These are phyloP conservation scores for Clonostachys chloroleuca DNA, from an alignment of 2,329 filamentous ascomycete species.

Conservation along the genomic window DNA sequence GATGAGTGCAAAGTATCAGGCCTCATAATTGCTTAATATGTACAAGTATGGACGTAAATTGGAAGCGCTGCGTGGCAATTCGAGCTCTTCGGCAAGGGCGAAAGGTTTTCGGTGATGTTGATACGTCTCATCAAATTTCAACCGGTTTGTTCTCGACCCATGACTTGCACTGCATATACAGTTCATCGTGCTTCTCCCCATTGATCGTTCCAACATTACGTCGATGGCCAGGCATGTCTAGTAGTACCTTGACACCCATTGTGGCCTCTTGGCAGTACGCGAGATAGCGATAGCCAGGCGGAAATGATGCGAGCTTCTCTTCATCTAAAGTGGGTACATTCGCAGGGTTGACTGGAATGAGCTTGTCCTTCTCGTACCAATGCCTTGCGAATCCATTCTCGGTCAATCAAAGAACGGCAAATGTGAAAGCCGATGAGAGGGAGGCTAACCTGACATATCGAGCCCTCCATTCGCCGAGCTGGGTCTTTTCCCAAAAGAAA, in stretches of 20 bases:
- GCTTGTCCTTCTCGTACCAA: slow-evolving; percentile 49
- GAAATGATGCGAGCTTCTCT: slow-evolving; percentile 29
- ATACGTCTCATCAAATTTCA: slow-evolving; percentile 8
- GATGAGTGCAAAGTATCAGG: too few species aligned
- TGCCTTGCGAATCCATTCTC: slow-evolving; percentile 28
- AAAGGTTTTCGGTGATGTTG: background rate
- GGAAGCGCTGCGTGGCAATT: too few species aligned
- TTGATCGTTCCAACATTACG: slow-evolving; percentile 13
- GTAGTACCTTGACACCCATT: slow-evolving; percentile 35
- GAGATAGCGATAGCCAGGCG: slow-evolving; percentile 36
- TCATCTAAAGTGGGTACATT: slow-evolving; percentile 33
- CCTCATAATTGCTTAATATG: too few species aligned
- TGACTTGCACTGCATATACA: slow-evolving; percentile 34
- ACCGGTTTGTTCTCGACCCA: slow-evolving; percentile 35
- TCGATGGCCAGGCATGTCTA: slow-evolving; percentile 38
- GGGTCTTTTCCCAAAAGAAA: slow-evolving; percentile 36
- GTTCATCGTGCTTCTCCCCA: slow-evolving; percentile 34
- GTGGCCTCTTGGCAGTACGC: slow-evolving; percentile 38
- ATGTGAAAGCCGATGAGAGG: too few species aligned
- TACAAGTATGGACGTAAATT: too few species aligned
- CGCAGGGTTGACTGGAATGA: slow-evolving; percentile 35
- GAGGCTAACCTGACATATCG: slow-evolving; percentile 1
- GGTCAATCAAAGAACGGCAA: too few species aligned
- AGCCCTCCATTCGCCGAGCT: slow-evolving; percentile 29
- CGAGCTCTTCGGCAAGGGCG: too few species aligned